Conservation (phyloP, 2,329 filamentous ascomycete species). For the Cryphonectria parasitica region DNA sequence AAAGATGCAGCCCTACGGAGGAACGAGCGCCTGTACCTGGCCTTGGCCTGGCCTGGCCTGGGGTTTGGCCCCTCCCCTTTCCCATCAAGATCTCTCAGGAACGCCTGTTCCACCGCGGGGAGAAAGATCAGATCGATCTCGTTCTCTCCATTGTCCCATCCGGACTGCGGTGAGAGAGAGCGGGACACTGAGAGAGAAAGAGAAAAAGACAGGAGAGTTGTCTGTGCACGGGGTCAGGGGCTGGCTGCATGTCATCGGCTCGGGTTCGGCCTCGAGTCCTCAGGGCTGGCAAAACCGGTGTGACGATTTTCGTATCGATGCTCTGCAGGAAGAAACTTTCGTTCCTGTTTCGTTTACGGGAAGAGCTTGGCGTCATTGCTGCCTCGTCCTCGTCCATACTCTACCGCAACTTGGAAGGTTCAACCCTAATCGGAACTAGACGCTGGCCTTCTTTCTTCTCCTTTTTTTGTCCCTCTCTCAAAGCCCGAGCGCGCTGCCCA, state of each 20-base stretch:
- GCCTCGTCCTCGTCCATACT: not conserved
- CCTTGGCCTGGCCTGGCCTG: not conserved
- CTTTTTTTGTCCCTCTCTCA: too few relatives aligned
- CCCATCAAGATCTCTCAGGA: not conserved
- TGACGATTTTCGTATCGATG: not conserved
- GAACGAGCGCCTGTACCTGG: constrained; percentile 1
- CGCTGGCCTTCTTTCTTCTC: not conserved
- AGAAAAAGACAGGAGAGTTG: not conserved
- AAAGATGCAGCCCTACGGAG: constrained; percentile 17
- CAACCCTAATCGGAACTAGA: not conserved
- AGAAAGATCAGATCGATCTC: constrained; percentile 2
- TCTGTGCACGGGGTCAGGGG: not conserved
- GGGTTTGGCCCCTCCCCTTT: too few relatives aligned
- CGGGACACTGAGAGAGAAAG: not conserved
- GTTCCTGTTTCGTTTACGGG: not conserved
- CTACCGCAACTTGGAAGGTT: not conserved
- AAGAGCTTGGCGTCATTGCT: not conserved
- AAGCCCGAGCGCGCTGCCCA: not conserved
- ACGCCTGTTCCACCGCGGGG: not conserved
- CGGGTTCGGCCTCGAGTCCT: not conserved
- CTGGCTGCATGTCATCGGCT: constrained; percentile 9
- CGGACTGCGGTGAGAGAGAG: not conserved
- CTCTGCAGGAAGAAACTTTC: not conserved
- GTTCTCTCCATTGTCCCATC: not conserved
- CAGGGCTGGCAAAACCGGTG: not conserved